These are phyloP conservation scores for Melanogaster broomeanus DNA, from an alignment of 768 basidiomycete species.

Conservation along the genomic window DNA sequence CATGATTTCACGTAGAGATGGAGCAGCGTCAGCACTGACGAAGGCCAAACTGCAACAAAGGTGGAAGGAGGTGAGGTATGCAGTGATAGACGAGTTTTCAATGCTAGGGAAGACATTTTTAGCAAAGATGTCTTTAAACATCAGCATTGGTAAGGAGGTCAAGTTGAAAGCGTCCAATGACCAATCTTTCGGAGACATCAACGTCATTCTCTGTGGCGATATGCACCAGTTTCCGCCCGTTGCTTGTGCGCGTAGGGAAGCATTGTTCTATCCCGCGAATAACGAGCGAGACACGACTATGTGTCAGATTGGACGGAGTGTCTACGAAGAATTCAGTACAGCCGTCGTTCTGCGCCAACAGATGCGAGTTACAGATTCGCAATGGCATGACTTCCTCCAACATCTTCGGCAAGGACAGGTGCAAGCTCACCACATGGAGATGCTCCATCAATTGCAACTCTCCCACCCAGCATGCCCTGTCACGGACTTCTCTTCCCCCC, in stretches of 20 bases:
- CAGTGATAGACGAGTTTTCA: too few species aligned
- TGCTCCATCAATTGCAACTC: too few species aligned
- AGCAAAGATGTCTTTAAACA: too few species aligned
- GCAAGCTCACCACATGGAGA: too few species aligned
- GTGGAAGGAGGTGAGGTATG: background rate
- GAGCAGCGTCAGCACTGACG: too few species aligned
- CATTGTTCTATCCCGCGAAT: slow-evolving; percentile 15
- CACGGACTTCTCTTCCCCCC: too few species aligned
- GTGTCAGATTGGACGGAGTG: slow-evolving; percentile 15
- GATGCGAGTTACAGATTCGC: slow-evolving; percentile 30
- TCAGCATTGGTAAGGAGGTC: background rate
- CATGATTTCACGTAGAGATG: background rate
- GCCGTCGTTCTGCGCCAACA: slow-evolving; percentile 42
- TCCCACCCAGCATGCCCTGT: too few species aligned
- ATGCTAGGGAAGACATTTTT: too few species aligned
- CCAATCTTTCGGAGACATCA: background rate
- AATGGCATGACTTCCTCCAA: too few species aligned
- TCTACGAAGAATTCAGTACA: slow-evolving; percentile 32
- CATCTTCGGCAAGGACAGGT: too few species aligned
- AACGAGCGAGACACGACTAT: background rate
- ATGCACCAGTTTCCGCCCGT: slow-evolving; percentile 5
- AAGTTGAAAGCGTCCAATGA: background rate
- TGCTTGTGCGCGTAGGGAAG: background rate
- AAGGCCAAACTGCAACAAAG: background rate
- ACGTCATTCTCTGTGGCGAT: background rate